These are phyloP conservation scores for Penicillium tannophilum DNA, from an alignment of 495 filamentous ascomycete species.

Conservation along the genomic window DNA sequence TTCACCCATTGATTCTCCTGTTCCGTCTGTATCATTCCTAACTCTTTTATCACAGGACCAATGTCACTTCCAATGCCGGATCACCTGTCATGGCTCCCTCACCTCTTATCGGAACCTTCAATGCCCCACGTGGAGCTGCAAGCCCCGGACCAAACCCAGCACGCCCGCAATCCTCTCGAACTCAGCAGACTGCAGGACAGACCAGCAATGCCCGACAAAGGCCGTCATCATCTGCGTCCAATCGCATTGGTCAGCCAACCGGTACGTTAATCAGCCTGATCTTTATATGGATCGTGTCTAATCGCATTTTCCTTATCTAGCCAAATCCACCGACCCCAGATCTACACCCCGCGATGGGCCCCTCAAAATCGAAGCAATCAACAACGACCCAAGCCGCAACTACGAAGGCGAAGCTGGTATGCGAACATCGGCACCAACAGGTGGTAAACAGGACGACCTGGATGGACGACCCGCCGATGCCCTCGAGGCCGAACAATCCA, in stretches of 20 bases:
- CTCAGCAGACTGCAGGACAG: constrained; percentile 66
- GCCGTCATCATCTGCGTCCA: constrained; percentile 63
- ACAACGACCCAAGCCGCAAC: constrained; percentile 31
- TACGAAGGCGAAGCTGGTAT: constrained; percentile 25
- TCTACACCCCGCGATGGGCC: constrained; percentile 34
- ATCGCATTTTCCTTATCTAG: constrained; percentile 18
- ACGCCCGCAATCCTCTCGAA: constrained; percentile 64
- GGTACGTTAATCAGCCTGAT: not conserved
- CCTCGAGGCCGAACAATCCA: constrained; percentile 31
- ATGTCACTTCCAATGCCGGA: constrained; percentile 51
- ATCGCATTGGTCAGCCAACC: constrained; percentile 31
- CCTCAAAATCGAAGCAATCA: constrained; percentile 31
- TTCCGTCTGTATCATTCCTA: constrained; percentile 6
- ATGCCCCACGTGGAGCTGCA: constrained; percentile 47
- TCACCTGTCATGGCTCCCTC: constrained; percentile 75
- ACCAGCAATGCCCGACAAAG: constrained; percentile 57
- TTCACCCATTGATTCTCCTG: not conserved
- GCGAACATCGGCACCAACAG: constrained; percentile 35
- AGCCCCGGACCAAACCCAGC: constrained; percentile 45
- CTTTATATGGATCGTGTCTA: constrained; percentile 27
- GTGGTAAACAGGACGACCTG: constrained; percentile 35
- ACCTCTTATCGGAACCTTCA: constrained; percentile 65
- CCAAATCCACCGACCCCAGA: constrained; percentile 41
- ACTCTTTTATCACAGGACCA: constrained; percentile 43
- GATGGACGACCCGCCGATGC: constrained; percentile 35